These are phyloP conservation scores for Rhytidhysteron rufulum DNA, from an alignment of 2,329 filamentous ascomycete genomes.

Conservation along the genomic window DNA sequence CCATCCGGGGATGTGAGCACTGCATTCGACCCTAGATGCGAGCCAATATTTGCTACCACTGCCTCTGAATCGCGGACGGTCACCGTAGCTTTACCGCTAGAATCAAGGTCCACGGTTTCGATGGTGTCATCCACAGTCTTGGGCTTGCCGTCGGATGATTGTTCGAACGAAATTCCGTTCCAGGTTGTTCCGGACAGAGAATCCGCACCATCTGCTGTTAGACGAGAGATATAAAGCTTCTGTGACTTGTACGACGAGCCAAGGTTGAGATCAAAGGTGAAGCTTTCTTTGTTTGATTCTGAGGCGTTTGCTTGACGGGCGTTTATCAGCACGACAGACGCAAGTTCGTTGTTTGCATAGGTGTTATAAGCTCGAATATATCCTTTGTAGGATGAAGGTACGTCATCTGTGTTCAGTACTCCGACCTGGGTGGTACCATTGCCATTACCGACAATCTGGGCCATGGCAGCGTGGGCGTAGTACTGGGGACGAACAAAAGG, in stretches of 20 bases:
- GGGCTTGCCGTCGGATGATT: constrained; percentile 39
- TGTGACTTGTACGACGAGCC: constrained; percentile 37
- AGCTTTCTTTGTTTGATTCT: constrained; percentile 31
- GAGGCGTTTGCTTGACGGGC: constrained; percentile 41
- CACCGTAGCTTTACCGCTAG: constrained; percentile 32
- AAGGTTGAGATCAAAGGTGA: constrained; percentile 42
- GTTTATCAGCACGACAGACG: constrained; percentile 47
- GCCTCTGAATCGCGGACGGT: constrained; percentile 43
- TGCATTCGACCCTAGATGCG: constrained; percentile 29
- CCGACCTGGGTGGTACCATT: constrained; percentile 46
- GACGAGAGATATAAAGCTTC: constrained; percentile 45
- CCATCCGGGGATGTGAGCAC: constrained; percentile 14
- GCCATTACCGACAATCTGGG: constrained; percentile 46
- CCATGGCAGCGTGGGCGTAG: constrained; percentile 50
- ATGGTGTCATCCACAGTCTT: constrained; percentile 30
- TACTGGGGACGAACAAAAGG: constrained; percentile 48
- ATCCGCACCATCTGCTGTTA: constrained; percentile 46
- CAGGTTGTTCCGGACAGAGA: constrained; percentile 41
- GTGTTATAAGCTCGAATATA: constrained; percentile 43
- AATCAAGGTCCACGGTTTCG: constrained; percentile 27
- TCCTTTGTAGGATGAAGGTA: constrained; percentile 36
- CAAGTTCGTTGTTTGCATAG: constrained; percentile 42
- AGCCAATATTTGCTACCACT: constrained; percentile 45
- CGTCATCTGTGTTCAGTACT: constrained; percentile 24
- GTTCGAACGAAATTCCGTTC: constrained; percentile 47